phyloP scores from a whole-genome alignment of 345 rosid species.

The Cardiospermum halicacabum region DNA sequence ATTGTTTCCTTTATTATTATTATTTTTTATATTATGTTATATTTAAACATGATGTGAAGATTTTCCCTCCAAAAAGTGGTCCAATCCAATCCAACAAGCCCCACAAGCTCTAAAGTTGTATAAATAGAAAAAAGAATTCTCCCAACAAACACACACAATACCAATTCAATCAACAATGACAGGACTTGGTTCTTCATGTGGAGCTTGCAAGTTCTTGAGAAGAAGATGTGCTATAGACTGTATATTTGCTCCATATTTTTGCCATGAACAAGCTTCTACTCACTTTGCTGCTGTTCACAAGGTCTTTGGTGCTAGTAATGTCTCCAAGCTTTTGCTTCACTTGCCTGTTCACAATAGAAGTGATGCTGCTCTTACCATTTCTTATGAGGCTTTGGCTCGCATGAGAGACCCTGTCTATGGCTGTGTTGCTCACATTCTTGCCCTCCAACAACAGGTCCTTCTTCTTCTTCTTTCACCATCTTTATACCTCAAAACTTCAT shows the following conservation, averaged over 20 bases:
- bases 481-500: no score
- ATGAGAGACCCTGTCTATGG: conserved; percentile 57
- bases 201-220: conserved; percentile 81
- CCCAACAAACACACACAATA: no score
- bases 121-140: no score
- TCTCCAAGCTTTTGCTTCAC: conserved; percentile 54
- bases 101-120: no score
- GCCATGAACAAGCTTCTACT: conserved; percentile 55
- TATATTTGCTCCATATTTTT: conserved; percentile 69
- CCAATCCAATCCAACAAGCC: no score
- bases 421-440: conserved; percentile 61
- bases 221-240: conserved; percentile 66
- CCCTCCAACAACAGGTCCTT: conserved; percentile 69
- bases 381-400: conserved; percentile 70
- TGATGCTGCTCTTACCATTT: conserved; percentile 59
- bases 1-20: no score
- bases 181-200: conserved; percentile 72
- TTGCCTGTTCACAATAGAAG: conserved; percentile 43
- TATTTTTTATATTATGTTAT: no score
- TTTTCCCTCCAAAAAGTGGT: no score
- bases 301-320: conserved; percentile 80
- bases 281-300: conserved; percentile 76
- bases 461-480: not conserved
- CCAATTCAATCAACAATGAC: no score
- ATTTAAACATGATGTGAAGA: no score